phyloP scores from a whole-genome alignment of 2,329 filamentous ascomycete genomes.

The Diaporthe destruens region DNA sequence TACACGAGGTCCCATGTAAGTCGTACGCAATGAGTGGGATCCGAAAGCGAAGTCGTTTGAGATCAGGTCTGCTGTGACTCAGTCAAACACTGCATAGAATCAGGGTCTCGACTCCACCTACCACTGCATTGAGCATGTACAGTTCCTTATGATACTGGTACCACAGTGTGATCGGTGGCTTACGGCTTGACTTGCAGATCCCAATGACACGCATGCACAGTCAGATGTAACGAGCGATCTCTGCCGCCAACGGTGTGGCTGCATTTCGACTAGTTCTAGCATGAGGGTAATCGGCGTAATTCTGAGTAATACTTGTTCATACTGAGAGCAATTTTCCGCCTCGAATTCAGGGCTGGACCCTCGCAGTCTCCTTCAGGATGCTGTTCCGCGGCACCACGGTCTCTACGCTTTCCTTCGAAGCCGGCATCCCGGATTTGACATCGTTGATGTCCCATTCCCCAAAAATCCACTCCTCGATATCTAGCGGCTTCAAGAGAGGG shows the following conservation, averaged over 20 bases:
- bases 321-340: neutral
- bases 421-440: neutral
- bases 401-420: neutral
- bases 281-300: conserved; percentile 8
- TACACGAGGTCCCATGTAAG: neutral
- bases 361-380: conserved; percentile 1
- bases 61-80: neutral
- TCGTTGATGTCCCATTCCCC: conserved; percentile 14
- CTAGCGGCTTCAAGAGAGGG: conserved; percentile 16
- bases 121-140: neutral
- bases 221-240: neutral
- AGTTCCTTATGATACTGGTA: neutral
- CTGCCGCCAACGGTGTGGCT: neutral
- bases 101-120: neutral
- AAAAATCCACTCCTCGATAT: conserved; percentile 14
- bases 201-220: neutral
- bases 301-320: neutral
- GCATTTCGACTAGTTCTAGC: conserved; percentile 10
- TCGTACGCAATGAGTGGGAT: neutral
- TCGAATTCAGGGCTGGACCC: neutral
- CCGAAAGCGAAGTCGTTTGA: neutral
- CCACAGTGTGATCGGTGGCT: neutral
- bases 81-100: neutral
- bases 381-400: neutral
- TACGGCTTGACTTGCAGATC: neutral